Conservation (phyloP, 164 flowering plant species). For the Brasenia schreberi region DNA sequence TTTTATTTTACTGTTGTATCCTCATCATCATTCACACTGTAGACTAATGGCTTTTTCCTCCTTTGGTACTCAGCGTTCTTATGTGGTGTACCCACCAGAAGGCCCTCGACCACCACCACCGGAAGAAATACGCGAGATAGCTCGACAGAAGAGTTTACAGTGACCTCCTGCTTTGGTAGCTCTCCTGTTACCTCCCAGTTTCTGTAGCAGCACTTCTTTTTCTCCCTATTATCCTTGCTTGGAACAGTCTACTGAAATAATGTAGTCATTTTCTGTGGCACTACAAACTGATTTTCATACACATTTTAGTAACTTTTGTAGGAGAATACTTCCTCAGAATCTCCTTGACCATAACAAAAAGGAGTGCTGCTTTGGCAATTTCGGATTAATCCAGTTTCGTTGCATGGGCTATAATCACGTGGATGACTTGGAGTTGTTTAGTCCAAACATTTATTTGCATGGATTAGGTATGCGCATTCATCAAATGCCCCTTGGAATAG, state of each 20-base stretch:
- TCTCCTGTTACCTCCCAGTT: not conserved
- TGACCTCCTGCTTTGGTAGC: not conserved
- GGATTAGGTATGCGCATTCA: no score
- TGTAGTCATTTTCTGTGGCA: not conserved
- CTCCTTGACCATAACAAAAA: no score
- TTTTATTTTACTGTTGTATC: not conserved
- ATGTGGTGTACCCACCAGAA: constrained; percentile 80
- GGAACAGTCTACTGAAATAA: not conserved
- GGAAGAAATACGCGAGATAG: constrained; percentile 89
- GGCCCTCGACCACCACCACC: constrained; percentile 67
- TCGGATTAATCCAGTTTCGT: no score
- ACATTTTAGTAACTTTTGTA: no score
- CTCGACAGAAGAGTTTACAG: constrained; percentile 31
- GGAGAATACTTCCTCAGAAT: no score
- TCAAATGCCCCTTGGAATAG: no score
- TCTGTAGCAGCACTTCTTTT: not conserved
- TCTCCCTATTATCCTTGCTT: not conserved
- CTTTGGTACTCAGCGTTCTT: constrained; percentile 37
- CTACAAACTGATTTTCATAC: no score
- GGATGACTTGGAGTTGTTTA: no score
- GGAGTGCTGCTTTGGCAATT: no score
- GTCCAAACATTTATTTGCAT: no score
- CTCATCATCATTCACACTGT: not conserved
- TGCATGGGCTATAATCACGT: no score
- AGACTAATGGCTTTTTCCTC: not conserved